phyloP scores from a whole-genome alignment of 768 basidiomycete species.

The Pisolithus sp. region DNA sequence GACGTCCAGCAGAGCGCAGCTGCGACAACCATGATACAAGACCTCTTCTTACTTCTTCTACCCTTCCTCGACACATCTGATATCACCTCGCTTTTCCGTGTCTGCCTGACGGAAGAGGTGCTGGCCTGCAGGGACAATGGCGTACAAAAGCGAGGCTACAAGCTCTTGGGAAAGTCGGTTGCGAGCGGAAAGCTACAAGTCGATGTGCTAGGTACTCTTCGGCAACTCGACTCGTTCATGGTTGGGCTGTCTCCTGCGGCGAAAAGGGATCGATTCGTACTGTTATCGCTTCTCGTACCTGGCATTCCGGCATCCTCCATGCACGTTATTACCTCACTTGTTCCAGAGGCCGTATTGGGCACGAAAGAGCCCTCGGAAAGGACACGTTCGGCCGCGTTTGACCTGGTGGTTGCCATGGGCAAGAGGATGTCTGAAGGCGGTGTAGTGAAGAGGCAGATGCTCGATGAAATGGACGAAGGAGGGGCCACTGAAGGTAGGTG shows the following conservation, averaged over 20 bases:
- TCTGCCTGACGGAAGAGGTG: slow-evolving; percentile 63
- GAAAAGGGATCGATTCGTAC: slow-evolving; percentile 86
- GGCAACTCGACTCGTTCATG: slow-evolving; percentile 57
- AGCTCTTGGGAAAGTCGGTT: slow-evolving; percentile 71
- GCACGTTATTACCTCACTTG: slow-evolving; percentile 80
- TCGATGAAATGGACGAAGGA: slow-evolving; percentile 78
- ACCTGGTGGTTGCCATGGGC: slow-evolving; percentile 86
- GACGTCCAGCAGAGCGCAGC: slow-evolving; percentile 33
- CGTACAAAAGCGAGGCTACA: slow-evolving; percentile 94
- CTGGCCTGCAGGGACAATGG: slow-evolving; percentile 76
- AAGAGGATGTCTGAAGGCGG: slow-evolving; percentile 87
- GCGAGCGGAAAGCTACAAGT: slow-evolving; percentile 52
- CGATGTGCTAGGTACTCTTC: slow-evolving; percentile 54
- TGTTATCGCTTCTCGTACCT: slow-evolving; percentile 65
- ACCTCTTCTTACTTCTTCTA: slow-evolving; percentile 79
- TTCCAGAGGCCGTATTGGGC: slow-evolving; percentile 90
- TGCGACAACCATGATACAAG: slow-evolving; percentile 61
- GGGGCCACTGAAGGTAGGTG: slow-evolving; percentile 36
- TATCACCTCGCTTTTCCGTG: slow-evolving; percentile 55
- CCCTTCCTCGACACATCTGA: slow-evolving; percentile 65
- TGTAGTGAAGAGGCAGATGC: slow-evolving; percentile 63
- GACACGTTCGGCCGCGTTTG: slow-evolving; percentile 83
- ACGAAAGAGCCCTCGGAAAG: slow-evolving; percentile 97
- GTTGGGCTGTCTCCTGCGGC: slow-evolving; percentile 73
- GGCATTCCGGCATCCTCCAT: slow-evolving; percentile 62